Percentiles rank a stretch among this genome's conserved stretches.
Conservation (phyloP, 2,329 filamentous ascomycete genomes). For the Penicillium sp. region DNA sequence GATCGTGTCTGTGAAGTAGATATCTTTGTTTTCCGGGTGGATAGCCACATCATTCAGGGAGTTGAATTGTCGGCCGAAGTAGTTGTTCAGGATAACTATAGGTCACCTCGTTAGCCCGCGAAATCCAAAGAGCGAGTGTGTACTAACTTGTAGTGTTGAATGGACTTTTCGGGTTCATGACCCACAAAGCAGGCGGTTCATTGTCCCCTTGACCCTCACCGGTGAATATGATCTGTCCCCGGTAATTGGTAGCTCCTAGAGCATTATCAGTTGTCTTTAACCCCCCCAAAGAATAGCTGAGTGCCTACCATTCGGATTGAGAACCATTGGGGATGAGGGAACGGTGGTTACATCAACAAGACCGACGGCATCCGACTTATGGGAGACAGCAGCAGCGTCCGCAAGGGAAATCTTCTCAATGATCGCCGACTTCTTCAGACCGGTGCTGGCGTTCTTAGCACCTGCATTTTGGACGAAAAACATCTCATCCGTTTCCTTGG, state of each 20-base stretch:
- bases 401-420: slow-evolving; percentile 16
- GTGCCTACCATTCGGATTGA: slow-evolving; percentile 14
- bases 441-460: slow-evolving; percentile 12
- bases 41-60: slow-evolving; percentile 20
- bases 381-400: slow-evolving; percentile 14
- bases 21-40: slow-evolving; percentile 18
- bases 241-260: slow-evolving; percentile 12
- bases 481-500: slow-evolving; percentile 16
- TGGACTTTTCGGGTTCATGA: slow-evolving; percentile 19
- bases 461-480: slow-evolving; percentile 23
- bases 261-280: background rate
- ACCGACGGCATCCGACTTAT: slow-evolving; percentile 13
- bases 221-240: slow-evolving; percentile 13
- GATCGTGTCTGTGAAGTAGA: slow-evolving; percentile 22
- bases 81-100: slow-evolving; percentile 22
- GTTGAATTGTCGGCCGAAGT: slow-evolving; percentile 22
- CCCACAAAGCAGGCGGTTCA: slow-evolving; percentile 14
- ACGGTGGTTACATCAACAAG: slow-evolving; percentile 8
- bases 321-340: slow-evolving; percentile 6
- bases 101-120: background rate
- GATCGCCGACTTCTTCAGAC: slow-evolving; percentile 13
- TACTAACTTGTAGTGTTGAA: slow-evolving; percentile 17
- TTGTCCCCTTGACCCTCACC: slow-evolving; percentile 18
- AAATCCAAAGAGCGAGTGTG: background rate
- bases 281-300: background rate